phyloP scores from a whole-genome alignment of 371 early-diverging fungal species.

The Blyttiomyces sp. region DNA sequence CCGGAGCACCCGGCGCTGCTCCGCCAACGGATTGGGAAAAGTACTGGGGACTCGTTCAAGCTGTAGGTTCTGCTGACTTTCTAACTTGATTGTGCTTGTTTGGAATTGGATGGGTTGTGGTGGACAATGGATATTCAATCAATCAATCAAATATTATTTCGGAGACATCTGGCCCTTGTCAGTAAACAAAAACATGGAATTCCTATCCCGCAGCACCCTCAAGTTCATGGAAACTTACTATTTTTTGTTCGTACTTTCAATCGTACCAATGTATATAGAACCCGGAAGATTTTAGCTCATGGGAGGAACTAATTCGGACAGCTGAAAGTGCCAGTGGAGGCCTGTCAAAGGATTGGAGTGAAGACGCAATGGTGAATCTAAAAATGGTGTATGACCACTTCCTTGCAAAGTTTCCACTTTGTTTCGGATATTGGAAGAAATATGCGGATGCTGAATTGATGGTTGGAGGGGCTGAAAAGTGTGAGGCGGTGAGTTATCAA shows the following conservation, averaged over 20 bases:
- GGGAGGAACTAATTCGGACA: slow-evolving; percentile 58
- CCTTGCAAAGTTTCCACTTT: slow-evolving; percentile 63
- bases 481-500: slow-evolving; percentile 54
- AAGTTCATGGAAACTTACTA: background rate
- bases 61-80: background rate
- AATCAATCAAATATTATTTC: too few relatives aligned
- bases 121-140: background rate
- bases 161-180: too few relatives aligned
- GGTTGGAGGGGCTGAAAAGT: slow-evolving; percentile 52
- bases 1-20: background rate
- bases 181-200: background rate
- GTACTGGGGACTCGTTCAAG: slow-evolving; percentile 9
- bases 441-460: slow-evolving; percentile 59
- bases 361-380: slow-evolving; percentile 33
- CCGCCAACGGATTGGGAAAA: slow-evolving; percentile 8
- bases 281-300: slow-evolving; percentile 57
- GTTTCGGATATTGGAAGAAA: slow-evolving; percentile 76
- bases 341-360: slow-evolving; percentile 38
- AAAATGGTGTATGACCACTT: slow-evolving; percentile 60
- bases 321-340: slow-evolving; percentile 55
- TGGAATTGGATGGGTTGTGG: background rate
- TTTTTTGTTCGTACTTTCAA: background rate
- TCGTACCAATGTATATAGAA: slow-evolving; percentile 17
- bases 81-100: background rate
- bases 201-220: background rate